These are phyloP conservation scores for Russula sp. DNA, from an alignment of 768 basidiomycete genomes.

Conservation along the genomic window DNA sequence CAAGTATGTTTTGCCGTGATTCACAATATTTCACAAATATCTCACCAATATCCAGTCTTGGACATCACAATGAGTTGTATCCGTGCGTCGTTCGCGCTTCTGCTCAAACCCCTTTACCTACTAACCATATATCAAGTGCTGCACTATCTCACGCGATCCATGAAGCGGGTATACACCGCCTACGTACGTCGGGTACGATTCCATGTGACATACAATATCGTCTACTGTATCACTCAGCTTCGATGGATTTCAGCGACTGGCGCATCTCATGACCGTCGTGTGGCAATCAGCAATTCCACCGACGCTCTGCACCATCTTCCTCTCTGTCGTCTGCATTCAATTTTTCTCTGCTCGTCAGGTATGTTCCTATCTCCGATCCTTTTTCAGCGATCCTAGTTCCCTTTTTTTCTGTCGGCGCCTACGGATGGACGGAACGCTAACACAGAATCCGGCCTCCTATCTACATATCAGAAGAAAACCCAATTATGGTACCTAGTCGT, in stretches of 20 bases:
- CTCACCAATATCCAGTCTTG: slow-evolving; percentile 2
- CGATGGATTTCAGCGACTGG: not conserved
- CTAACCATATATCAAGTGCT: not conserved
- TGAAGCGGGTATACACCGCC: slow-evolving; percentile 1
- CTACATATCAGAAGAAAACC: not conserved
- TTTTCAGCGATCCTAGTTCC: not conserved
- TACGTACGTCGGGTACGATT: slow-evolving; percentile 2
- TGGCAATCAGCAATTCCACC: slow-evolving; percentile 14
- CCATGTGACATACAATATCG: not conserved
- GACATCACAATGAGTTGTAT: slow-evolving; percentile 1
- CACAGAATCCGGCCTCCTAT: not conserved
- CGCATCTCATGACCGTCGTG: not conserved
- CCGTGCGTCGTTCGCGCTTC: not conserved
- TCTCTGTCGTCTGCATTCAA: not conserved
- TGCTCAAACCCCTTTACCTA: not conserved
- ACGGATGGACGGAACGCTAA: not conserved
- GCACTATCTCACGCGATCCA: slow-evolving; percentile 1
- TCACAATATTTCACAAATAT: not conserved
- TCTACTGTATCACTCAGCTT: not conserved
- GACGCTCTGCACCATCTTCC: slow-evolving; percentile 1
- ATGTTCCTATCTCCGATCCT: not conserved
- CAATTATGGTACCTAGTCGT: not conserved
- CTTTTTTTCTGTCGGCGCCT: not conserved
- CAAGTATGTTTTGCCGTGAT: not conserved
- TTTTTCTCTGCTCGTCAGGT: not conserved